Base-by-base conservation (phyloP, 495 filamentous ascomycete species). In the Penicillium chermesinum region DNA sequence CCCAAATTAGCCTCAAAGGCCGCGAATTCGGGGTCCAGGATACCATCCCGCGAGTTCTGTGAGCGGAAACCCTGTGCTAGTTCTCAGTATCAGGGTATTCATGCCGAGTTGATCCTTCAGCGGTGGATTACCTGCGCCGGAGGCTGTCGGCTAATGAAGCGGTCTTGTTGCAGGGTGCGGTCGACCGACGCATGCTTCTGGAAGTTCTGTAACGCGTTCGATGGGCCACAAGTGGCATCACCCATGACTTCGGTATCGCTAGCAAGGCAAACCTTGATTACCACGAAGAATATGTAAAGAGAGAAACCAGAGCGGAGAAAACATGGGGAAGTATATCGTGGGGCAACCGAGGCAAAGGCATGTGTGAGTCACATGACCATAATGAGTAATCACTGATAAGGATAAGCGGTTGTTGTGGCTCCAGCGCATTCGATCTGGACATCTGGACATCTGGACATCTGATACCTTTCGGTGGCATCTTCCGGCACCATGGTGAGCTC, bases 221-320 rank as follows among this genome's bases (percentile, higher is more conserved):
- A 90, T 18, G 91, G 89, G 36, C 91, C 89, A 66, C 91, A 97
- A 41, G 95, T 75, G 49, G 77, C 76, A 63, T 94, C 89, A 39
- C 84, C 74, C 90, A 95, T 94, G 65, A 55, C 66, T 64, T 17
- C 19, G 35, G 5, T 30, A 30, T 10, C 4, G 25, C 10, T 5
- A 10, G 25, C 25, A 5, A 30, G 4, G 25, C 10, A 5, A 4
- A 30, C 10, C 25, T 30, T 5, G 25, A 5, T 10, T 5, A 30
- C 25, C 25, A 30, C 36, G 41, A 46, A 10, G 25, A 30, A 30
- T 30, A 30, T 30, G 25, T 10, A 30, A 30, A 5, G 10, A 10
- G 5, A 30, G 10, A 10, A 21, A 13, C 38, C 5, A 48, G 41
- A 35, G 36, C 15, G 22, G 4, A 27, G 39, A 36, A 27, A 6